Conservation (phyloP, 768 basidiomycete genomes). For the Calocera cornea region DNA sequence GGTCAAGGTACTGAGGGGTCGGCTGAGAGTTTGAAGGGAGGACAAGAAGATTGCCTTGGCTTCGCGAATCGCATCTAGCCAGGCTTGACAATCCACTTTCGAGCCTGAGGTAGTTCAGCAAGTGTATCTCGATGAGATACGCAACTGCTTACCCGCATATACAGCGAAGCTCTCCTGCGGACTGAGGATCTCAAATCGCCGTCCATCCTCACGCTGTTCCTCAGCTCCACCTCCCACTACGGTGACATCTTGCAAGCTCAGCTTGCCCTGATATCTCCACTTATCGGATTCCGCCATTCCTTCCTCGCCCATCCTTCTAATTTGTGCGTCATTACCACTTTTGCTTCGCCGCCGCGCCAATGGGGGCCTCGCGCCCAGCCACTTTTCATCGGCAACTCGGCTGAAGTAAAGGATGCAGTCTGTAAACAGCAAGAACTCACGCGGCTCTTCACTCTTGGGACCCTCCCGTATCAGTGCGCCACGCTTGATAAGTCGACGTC, state of each 20-base stretch:
- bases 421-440: slow-evolving; percentile 70
- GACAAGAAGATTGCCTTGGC: slow-evolving; percentile 36
- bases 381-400: slow-evolving; percentile 30
- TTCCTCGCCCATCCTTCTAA: slow-evolving; percentile 13
- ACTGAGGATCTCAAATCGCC: slow-evolving; percentile 55
- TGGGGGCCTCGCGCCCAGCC: slow-evolving; percentile 17
- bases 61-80: slow-evolving; percentile 52
- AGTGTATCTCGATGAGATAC: too few relatives aligned
- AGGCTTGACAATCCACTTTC: slow-evolving; percentile 46
- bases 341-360: slow-evolving; percentile 40
- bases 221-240: slow-evolving; percentile 42
- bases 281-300: slow-evolving; percentile 30
- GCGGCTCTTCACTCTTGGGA: slow-evolving; percentile 30
- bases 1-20: slow-evolving; percentile 53
- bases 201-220: slow-evolving; percentile 38
- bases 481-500: slow-evolving; percentile 62
- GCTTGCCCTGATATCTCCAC: slow-evolving; percentile 60
- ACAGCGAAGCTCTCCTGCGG: slow-evolving; percentile 54
- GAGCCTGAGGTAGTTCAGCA: too few relatives aligned
- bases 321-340: slow-evolving; percentile 45
- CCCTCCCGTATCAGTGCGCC: slow-evolving; percentile 16
- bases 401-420: slow-evolving; percentile 71
- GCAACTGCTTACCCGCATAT: slow-evolving; percentile 55
- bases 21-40: neutral
- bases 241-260: slow-evolving; percentile 60